A percentile compares a stretch with the other conserved stretches of the same genome.
Conservation (phyloP, 2,329 filamentous ascomycete species). For the Fusarium odoratissimum region DNA sequence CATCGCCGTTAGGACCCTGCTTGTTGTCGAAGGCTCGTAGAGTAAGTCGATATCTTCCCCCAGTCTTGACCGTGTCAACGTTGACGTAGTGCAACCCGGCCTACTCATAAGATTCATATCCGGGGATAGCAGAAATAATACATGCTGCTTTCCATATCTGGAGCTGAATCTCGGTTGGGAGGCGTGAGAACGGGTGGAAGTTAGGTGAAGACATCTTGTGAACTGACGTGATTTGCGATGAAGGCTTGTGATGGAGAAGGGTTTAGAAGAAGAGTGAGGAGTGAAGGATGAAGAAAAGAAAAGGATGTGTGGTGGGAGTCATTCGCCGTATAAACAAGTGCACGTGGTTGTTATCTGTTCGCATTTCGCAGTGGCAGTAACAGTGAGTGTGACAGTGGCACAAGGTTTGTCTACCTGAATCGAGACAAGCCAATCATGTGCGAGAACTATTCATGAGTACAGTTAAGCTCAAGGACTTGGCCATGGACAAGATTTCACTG, state of each 20-base stretch:
- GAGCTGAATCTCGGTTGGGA: neutral
- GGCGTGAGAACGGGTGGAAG: neutral
- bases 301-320: neutral
- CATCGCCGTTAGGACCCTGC: fast-evolving
- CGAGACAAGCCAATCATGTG: neutral
- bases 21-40: neutral
- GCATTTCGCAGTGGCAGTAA: neutral
- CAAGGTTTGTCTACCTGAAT: neutral
- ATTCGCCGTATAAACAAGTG: neutral
- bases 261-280: neutral
- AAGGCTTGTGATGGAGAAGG: fast-evolving
- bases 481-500: neutral
- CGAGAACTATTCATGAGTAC: neutral
- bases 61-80: neutral
- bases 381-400: neutral
- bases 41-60: neutral
- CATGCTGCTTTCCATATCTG: neutral
- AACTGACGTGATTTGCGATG: neutral
- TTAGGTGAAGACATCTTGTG: neutral
- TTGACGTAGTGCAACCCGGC: neutral
- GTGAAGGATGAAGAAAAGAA: neutral
- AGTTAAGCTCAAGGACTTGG: neutral
- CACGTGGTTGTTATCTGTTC: neutral
- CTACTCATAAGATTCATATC: neutral
- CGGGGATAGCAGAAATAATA: neutral